Evolutionary conservation across 2,329 filamentous ascomycete genomes (phyloP).

Genomic region (Nemania serpens): DNA sequence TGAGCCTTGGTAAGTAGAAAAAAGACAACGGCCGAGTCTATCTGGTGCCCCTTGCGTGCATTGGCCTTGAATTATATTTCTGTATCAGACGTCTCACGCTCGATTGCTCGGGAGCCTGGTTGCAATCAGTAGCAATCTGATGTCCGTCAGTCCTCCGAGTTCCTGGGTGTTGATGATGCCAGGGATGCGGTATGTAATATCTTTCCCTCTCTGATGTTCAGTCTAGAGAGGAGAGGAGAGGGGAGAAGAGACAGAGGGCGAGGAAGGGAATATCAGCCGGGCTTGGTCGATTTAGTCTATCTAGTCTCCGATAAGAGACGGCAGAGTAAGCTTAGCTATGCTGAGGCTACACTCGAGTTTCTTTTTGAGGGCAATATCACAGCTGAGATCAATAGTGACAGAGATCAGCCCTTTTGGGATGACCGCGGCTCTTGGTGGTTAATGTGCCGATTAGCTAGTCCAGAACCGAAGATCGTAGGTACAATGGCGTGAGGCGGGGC

Average conservation of each 20-base stretch:
- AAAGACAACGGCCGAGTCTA: neutral
- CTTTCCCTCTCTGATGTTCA: neutral
- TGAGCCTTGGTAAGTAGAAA: neutral
- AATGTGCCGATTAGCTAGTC: neutral
- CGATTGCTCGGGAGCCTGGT: neutral
- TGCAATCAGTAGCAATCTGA: neutral
- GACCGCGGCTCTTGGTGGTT: conserved; percentile 1
- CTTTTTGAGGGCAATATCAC: neutral
- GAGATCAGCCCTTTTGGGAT: neutral
- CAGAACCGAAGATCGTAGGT: neutral
- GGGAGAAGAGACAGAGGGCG: neutral
- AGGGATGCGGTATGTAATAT: neutral
- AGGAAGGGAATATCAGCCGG: neutral
- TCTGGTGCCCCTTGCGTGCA: conserved; percentile 4
- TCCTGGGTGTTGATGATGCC: neutral
- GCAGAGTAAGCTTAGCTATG: neutral
- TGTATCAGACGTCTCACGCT: neutral
- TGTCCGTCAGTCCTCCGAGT: conserved; percentile 1
- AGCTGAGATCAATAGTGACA: neutral
- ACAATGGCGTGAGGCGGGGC: neutral
- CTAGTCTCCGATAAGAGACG: neutral
- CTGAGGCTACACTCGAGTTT: conserved; percentile 5
- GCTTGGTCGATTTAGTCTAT: neutral
- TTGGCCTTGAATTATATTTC: conserved; percentile 2
- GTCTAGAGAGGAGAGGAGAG: neutral